Evolutionary conservation across 2,329 filamentous ascomycete genomes (phyloP), one percentile per base, ranked within the genome.

Genomic region (Teratosphaeria viscida): DNA sequence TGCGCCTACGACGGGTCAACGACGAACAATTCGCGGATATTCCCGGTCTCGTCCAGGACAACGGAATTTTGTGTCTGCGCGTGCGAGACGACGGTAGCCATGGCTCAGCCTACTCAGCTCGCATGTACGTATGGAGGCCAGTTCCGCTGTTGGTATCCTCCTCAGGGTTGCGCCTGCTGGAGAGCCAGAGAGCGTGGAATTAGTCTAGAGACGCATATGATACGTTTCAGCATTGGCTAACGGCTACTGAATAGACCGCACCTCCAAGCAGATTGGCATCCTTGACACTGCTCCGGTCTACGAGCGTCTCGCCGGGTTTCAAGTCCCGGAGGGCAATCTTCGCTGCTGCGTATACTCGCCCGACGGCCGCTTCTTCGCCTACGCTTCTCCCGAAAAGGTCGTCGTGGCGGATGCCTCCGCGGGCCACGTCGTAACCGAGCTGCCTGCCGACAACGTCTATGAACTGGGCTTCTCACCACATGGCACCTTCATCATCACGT

Each of bases 331-430:
- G 81, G 92, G 92, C 73, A 96, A 92, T 78, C 84, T 95, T 72
- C 88, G 94, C 75, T 97, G 91, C 80, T 95, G 89, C 81, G 85
- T 85, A 71, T 99, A 99, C 81, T 97, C 94, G 64, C 89, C 91
- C 61, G 95, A 94, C 76, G 92, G 94, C 74, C 89, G 89, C 73
- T 99, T 92, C 80, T 95, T 96, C 77, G 92, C 91, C 64, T 99
- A 90, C 88, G 92, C 92, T 66, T 89, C 90, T 63, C 88, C 86
- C 64, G 90, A 96, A 69, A 87, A 85, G 72, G 92, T 99, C 71
- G 86, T 82, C 67, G 86, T 97, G 65, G 82, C 95, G 69, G 90
- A 97, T 74, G 83, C 92, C 64, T 88, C 87, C 53, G 82, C 80
- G 65, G 92, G 92, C 69, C 79, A 86, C 67, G 77, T 88, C 66